Evolutionary conservation across 306 rosid species (phyloP), one percentile per base, ranked within the genome.

Genomic region (Citrullus colocynthis): DNA sequence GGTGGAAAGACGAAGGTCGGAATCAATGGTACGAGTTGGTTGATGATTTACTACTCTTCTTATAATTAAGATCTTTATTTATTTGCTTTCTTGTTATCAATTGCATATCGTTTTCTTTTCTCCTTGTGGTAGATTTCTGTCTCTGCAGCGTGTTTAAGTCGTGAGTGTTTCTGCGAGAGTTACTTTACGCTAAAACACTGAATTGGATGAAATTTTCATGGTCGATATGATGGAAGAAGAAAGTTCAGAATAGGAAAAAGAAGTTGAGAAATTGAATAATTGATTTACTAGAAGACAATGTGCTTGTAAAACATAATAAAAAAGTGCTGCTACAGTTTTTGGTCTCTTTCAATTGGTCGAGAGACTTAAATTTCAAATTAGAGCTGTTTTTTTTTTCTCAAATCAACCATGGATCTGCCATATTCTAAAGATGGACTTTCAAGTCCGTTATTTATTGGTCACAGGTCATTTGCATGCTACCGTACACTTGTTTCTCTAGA

Each of bases 1-100:
- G 17, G 91, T 37, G 94, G 83, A 79, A 91, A 87, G 88, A 81
- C 88, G 12, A 89, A 87, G 85, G 77, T 94, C 36, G 98, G 98
- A 81, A 94, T 94, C 82, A 94, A 94, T 32, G 98, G 98, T 94
- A 81, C 67, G 85, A 77, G 75, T 71, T 76, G 64, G 55, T 48
- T 3, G 20, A 48, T 48, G 24, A 45, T 24, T 65, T 71, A 44
- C 6, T 69, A 45, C 73, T 37, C 72, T 18, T 8, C 73, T 39
- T 39, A 65, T 45, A 18, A 66, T 18, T 37, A 20, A 42, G 6
- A 21, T 24, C 0, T 49, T 7, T 28, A 28, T 16, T 45, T 45
- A 6, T 66, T 12, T 21, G 37, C 58, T 71, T 28, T 24, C 58
- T 8, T 44, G 7, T 24, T 24, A 48, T 71, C 76, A 15, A 45